Percentiles rank a stretch among this genome's conserved stretches.
These are phyloP conservation scores for Penicillium canariense DNA, from an alignment of 495 filamentous ascomycete genomes.

Conservation along the genomic window DNA sequence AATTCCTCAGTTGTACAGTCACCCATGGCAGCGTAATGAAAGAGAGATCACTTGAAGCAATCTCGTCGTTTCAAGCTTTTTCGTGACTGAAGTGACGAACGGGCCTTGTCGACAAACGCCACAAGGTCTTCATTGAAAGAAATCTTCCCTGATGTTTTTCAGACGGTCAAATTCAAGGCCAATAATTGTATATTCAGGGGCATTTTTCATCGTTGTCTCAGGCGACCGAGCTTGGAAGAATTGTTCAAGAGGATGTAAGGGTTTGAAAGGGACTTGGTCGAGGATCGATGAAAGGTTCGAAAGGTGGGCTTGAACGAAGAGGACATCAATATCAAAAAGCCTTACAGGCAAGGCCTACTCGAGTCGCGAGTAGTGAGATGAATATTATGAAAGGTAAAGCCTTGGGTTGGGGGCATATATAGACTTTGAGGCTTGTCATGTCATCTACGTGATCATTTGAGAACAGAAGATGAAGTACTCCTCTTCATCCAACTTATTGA, in stretches of 20 bases:
- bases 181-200: background rate
- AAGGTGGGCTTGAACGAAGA: background rate
- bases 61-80: background rate
- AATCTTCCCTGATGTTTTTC: conserved; percentile 1
- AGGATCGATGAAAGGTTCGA: background rate
- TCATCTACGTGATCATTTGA: too few species aligned
- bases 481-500: too few species aligned
- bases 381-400: too few species aligned
- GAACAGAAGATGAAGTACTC: too few species aligned
- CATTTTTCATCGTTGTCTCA: background rate
- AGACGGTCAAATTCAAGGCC: background rate
- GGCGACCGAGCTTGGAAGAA: background rate
- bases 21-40: conserved; percentile 4
- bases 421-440: too few species aligned
- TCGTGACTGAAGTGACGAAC: background rate
- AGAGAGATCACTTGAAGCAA: background rate
- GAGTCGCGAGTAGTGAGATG: too few species aligned
- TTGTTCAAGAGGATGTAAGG: background rate
- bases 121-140: background rate
- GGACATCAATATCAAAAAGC: background rate
- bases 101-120: background rate
- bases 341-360: background rate
- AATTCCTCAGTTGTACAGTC: background rate
- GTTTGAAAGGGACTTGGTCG: too few species aligned
- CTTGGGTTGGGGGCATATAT: too few species aligned